Percentiles rank a stretch among this genome's conserved stretches.
Evolutionary conservation across 75 land plant genomes (phyloP).

Genomic region (Selaginella moellendorffii): DNA sequence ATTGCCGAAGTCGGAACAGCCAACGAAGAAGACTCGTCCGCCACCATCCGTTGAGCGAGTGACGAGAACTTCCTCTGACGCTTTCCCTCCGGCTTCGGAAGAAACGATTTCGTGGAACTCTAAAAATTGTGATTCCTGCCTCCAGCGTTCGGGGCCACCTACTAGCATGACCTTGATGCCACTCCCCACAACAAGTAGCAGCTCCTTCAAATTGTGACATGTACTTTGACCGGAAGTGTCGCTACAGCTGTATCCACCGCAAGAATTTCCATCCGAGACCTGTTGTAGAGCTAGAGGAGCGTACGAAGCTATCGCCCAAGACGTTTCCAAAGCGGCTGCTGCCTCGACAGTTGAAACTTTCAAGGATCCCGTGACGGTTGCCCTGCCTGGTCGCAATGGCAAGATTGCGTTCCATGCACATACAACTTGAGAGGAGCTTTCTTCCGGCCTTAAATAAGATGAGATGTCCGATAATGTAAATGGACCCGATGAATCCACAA

Average conservation of each 20-base stretch:
- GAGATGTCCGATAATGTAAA: background rate
- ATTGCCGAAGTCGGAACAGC: constrained; percentile 40
- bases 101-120: constrained; percentile 33
- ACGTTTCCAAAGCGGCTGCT: constrained; percentile 29
- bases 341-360: constrained; percentile 10
- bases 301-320: constrained; percentile 52
- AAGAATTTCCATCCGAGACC: constrained; percentile 53
- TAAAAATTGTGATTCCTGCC: constrained; percentile 40
- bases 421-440: constrained; percentile 14
- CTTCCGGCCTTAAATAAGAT: too few relatives aligned
- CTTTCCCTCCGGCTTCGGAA: constrained; percentile 9
- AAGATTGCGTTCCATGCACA: constrained; percentile 58
- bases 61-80: constrained; percentile 13
- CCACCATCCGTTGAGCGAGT: constrained; percentile 16
- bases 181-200: constrained; percentile 56
- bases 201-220: constrained; percentile 19
- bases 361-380: constrained; percentile 50
- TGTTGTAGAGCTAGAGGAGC: constrained; percentile 45
- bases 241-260: constrained; percentile 60
- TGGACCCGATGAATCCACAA: background rate
- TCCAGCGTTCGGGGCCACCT: constrained; percentile 86
- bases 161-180: constrained; percentile 39
- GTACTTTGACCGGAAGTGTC: background rate
- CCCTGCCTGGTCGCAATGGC: constrained; percentile 46
- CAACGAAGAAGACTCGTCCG: constrained; percentile 29